Conservation (phyloP, 306 rosid genomes). For the Prunus mongolica region DNA sequence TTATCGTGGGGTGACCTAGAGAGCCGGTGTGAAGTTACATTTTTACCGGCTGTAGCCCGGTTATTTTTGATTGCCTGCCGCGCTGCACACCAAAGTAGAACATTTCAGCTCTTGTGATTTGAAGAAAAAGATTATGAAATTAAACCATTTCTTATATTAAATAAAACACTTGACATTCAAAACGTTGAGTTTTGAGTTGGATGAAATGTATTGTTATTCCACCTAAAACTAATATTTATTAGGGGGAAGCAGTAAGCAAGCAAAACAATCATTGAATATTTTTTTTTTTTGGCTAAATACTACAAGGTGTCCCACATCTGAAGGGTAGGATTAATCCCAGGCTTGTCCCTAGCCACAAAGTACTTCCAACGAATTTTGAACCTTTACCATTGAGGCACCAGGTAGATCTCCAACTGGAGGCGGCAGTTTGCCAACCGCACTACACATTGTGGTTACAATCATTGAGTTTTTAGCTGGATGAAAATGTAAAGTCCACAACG, state of each 20-base stretch:
- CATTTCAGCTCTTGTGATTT: neutral
- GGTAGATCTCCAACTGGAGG: too few relatives aligned
- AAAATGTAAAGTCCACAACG: neutral
- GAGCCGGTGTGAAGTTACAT: constrained; percentile 20
- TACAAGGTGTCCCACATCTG: rapidly evolving
- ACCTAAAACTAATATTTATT: too few relatives aligned
- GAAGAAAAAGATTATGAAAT: neutral
- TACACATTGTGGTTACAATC: neutral
- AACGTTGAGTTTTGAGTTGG: neutral
- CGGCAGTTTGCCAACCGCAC: too few relatives aligned
- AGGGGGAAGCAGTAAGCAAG: neutral
- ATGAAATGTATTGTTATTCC: too few relatives aligned
- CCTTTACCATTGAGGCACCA: too few relatives aligned
- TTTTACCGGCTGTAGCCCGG: constrained; percentile 29
- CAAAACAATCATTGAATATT: neutral
- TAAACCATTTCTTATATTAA: neutral
- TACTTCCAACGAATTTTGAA: too few relatives aligned
- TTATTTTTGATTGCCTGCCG: neutral
- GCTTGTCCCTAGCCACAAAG: rapidly evolving
- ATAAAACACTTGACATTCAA: neutral
- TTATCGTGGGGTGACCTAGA: constrained; percentile 23
- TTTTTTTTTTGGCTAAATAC: too few relatives aligned
- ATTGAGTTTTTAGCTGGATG: neutral
- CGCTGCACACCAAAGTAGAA: neutral
- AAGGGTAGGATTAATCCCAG: too few relatives aligned